These are phyloP conservation scores for Neurospora sp. DNA, from an alignment of 2,329 filamentous ascomycete genomes.

Conservation along the genomic window DNA sequence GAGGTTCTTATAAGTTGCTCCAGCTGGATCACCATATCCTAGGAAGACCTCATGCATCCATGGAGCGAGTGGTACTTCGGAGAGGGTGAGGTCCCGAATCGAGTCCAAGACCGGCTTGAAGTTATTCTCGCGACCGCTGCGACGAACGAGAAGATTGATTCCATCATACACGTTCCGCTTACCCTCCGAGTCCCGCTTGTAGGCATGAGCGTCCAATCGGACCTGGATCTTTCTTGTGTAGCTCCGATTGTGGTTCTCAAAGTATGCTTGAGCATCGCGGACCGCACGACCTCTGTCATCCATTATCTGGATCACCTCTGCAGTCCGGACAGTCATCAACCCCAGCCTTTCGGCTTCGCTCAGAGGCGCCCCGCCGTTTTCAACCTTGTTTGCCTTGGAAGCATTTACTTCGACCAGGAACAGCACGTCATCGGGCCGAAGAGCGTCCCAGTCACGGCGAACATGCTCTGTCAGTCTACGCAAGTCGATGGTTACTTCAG, in stretches of 20 bases:
- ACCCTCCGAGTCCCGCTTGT: conserved; percentile 69
- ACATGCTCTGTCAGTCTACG: conserved; percentile 67
- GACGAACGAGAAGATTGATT: conserved; percentile 78
- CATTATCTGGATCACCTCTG: conserved; percentile 75
- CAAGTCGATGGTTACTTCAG: conserved; percentile 78
- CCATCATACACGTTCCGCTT: conserved; percentile 71
- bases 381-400: conserved; percentile 37
- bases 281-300: conserved; percentile 75
- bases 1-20: conserved; percentile 77
- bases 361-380: conserved; percentile 40
- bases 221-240: conserved; percentile 64
- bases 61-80: conserved; percentile 73
- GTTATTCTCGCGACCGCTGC: conserved; percentile 87
- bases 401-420: conserved; percentile 74
- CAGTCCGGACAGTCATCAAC: conserved; percentile 64
- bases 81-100: conserved; percentile 75
- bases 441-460: conserved; percentile 78
- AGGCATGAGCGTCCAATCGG: conserved; percentile 69
- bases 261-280: conserved; percentile 50
- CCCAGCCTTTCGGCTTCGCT: conserved; percentile 53
- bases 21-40: conserved; percentile 89
- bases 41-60: conserved; percentile 97
- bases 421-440: conserved; percentile 80
- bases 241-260: conserved; percentile 53
- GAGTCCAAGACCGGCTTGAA: conserved; percentile 91